Evolutionary conservation across 129 eudicot genomes (phyloP), one percentile per base, ranked within the genome.

Genomic region (sunflower (Helianthus annuus)): DNA sequence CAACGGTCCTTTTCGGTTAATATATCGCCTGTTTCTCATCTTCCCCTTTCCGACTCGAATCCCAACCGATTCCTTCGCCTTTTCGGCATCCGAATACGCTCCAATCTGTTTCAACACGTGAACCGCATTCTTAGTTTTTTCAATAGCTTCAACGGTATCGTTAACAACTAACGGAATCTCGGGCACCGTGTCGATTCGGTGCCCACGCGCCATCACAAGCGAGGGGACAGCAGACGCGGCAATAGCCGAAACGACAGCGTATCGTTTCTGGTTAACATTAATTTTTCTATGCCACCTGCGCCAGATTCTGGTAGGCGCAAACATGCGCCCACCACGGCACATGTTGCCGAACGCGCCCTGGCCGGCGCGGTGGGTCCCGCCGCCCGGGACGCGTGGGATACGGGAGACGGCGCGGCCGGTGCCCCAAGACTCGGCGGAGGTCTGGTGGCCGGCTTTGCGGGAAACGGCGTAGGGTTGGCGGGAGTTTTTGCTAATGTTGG

Each of bases 361-460:
- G 0, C 96, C 96, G 32, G 96, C 89, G 11, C 91, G 85, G 92
- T 89, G 96, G 51, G 96, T 89, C 0, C 96, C 92, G 7, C 97
- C 97, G 0, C 97, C 95, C 3, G 97, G 89, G 1, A 91, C 95
- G 75, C 97, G 88, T 45, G 97, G 97, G 81, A 91, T 91, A 85
- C 95, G 91, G 1, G 97, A 91, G 0, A 91, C 97, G 27, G 97
- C 95, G 10, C 97, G 91, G 1, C 95, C 97, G 2, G 97, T 91
- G 0, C 97, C 97, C 97, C 92, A 91, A 3, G 95, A 91, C 80
- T 91, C 97, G 70, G 97, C 95, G 38, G 97, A 89, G 72, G 96
- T 89, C 76, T 89, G 89, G 82, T 89, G 89, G 15, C 96, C 92
- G 70, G 96, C 89, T 7, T 73, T 76, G 10, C 76, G 39, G 39